Conservation (phyloP, 352 stramenopile genomes). For the Phytopythium mirpurense region DNA sequence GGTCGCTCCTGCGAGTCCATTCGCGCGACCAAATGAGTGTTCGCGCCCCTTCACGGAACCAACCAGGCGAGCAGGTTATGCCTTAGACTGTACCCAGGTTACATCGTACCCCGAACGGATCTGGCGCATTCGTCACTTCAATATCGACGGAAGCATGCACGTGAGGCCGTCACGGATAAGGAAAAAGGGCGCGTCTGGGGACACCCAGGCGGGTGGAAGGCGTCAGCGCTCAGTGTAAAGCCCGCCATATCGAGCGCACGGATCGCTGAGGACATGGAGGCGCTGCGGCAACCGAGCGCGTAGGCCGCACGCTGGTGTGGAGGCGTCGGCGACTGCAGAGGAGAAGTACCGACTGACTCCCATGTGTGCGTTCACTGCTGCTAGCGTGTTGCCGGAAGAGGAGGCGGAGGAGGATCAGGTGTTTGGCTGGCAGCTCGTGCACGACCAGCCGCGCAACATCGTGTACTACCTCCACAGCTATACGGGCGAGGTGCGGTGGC, state of each 20-base stretch:
- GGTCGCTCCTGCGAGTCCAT: not conserved
- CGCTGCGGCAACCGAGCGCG: not conserved
- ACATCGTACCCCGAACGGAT: too few species aligned
- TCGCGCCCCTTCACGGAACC: not conserved
- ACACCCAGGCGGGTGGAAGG: not conserved
- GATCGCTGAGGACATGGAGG: not conserved
- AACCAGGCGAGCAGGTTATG: too few species aligned
- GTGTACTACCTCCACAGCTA: conserved; percentile 61
- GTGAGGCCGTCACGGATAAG: not conserved
- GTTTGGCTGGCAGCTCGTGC: conserved; percentile 56
- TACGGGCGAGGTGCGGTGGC: conserved; percentile 73
- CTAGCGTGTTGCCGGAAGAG: not conserved
- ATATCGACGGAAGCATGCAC: not conserved
- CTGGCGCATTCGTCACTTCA: not conserved
- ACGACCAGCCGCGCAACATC: conserved; percentile 42
- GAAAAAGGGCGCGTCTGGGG: conserved; percentile 3
- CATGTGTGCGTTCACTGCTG: not conserved
- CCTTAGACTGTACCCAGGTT: too few species aligned
- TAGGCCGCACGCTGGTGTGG: not conserved
- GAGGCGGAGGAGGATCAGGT: conserved; percentile 9
- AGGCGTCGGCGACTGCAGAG: too few species aligned
- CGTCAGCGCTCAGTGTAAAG: not conserved
- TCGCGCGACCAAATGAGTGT: not conserved
- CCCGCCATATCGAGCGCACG: not conserved
- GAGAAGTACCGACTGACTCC: not conserved